Evolutionary conservation across 2,329 filamentous ascomycete genomes (phyloP).

Genomic region (Hypocreales sp.): DNA sequence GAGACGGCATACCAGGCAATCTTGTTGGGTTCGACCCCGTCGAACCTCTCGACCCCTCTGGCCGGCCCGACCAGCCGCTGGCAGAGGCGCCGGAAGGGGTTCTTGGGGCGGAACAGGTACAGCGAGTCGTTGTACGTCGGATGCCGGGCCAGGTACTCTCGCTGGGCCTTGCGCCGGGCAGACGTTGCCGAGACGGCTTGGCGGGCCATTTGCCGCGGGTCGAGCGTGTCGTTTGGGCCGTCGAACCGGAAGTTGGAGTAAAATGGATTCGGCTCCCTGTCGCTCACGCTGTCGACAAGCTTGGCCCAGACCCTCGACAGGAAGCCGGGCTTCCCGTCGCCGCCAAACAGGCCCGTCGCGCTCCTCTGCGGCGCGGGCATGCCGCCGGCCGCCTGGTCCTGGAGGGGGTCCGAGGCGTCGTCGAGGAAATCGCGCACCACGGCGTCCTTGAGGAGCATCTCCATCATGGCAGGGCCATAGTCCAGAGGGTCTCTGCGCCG

Average conservation of each 20-base stretch:
- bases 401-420: constrained; percentile 36
- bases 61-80: constrained; percentile 86
- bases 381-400: constrained; percentile 16
- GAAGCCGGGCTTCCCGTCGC: constrained; percentile 38
- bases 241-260: constrained; percentile 64
- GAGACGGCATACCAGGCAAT: constrained; percentile 88
- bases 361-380: constrained; percentile 12
- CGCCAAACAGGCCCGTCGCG: constrained; percentile 17
- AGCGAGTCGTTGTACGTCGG: constrained; percentile 87
- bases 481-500: constrained; percentile 69
- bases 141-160: constrained; percentile 76
- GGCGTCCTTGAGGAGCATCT: constrained; percentile 92
- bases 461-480: constrained; percentile 79
- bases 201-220: constrained; percentile 76
- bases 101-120: constrained; percentile 68
- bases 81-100: constrained; percentile 66
- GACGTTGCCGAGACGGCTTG: constrained; percentile 77
- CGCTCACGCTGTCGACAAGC: constrained; percentile 36
- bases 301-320: constrained; percentile 47
- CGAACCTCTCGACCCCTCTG: constrained; percentile 70
- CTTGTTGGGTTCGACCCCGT: constrained; percentile 80
- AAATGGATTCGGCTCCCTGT: constrained; percentile 82
- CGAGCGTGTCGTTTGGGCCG: constrained; percentile 59
- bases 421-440: constrained; percentile 92
- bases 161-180: constrained; percentile 70